Evolutionary conservation across 352 stramenopile genomes (phyloP), one percentile per base, ranked within the genome.

Genomic region (Globisporangium canariense): DNA sequence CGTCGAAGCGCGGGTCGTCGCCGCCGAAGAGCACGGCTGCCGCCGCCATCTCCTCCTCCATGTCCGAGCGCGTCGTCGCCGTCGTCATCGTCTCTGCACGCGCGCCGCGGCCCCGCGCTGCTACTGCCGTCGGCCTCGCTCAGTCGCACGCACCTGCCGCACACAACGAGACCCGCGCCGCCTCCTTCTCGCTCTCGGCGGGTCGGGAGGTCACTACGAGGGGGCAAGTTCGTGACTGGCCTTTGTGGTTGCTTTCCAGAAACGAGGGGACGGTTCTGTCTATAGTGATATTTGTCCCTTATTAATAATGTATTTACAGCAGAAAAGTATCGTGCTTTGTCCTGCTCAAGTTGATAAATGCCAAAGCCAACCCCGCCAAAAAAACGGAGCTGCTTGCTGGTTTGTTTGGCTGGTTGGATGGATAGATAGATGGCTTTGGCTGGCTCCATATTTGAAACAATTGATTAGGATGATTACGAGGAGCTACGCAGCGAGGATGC

Each of bases 31-130:
- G 70, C 62, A 76, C 77, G 38, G 70, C 78, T 2, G 77, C 76
- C 43, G 74, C 76, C 64, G 69, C 73, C 65, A 87, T 78, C 46
- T 87, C 79, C 62, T 83, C 79, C 61, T 85, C 76, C 49, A 81
- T 71, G 25, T 72, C 74, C 36, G 55, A 16, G 55, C 41, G 41
- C 56, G 56, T 47, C 30, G 7, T 43, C n/a, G 25, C 52, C 56
- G 25, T 46, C 32, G 58, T 53, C 46, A 58, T 65, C 20, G 32
- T 59, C 40, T 59, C 40, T 64, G 61, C 53, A 45, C 55, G 43
- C 62, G 53, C 60, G 25, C 59, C 58, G 58, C 58, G 32, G 45
- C 57, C 34, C 34, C 22, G 58, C 58, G 41, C 32, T n/a, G 36
- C 36, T 41, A 10, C 38, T 28, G 41, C 49, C 32, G 34, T 65